These are phyloP conservation scores for Chlamydomonas reinhardtii DNA, from an alignment of 163 green algal species.

Conservation along the genomic window DNA sequence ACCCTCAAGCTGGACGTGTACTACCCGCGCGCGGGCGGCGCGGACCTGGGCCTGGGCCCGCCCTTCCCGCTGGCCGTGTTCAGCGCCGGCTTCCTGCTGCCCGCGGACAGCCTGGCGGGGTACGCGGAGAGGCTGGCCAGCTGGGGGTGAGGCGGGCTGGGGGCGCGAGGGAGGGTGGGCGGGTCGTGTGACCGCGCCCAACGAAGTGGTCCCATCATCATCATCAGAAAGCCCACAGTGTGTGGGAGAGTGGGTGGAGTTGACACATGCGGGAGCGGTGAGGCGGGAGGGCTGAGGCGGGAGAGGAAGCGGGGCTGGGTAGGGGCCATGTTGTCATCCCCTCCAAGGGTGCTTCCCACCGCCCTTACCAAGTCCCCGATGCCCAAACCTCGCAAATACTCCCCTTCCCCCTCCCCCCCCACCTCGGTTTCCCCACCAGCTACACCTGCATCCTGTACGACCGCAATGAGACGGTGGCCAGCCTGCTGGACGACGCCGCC, in stretches of 20 bases:
- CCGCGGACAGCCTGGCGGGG: constrained; percentile 74
- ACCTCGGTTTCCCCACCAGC: constrained; percentile 42
- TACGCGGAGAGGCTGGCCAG: constrained; percentile 84
- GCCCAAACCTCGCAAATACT: constrained; percentile 75
- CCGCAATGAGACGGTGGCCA: constrained; percentile 70
- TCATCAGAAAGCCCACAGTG: too few relatives aligned
- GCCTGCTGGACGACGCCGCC: constrained; percentile 68
- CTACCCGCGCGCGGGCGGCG: constrained; percentile 57
- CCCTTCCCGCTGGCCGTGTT: constrained; percentile 92
- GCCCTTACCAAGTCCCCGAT: too few relatives aligned
- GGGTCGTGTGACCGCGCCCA: too few relatives aligned
- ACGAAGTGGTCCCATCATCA: too few relatives aligned
- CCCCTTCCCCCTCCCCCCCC: too few relatives aligned
- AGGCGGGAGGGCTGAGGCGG: too few relatives aligned
- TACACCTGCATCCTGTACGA: constrained; percentile 86
- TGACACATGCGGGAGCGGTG: too few relatives aligned
- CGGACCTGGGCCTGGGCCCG: constrained; percentile 55
- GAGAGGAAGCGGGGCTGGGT: too few relatives aligned
- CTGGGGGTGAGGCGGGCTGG: constrained; percentile 75
- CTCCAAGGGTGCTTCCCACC: too few relatives aligned
- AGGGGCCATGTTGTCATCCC: too few relatives aligned
- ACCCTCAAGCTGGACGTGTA: constrained; percentile 34
- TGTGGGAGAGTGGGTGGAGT: too few relatives aligned
- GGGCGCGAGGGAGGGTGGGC: neutral
- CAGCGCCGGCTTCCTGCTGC: constrained; percentile 88